These are phyloP conservation scores for Fusarium floridanum DNA, from an alignment of 2,329 filamentous ascomycete genomes.

Conservation along the genomic window DNA sequence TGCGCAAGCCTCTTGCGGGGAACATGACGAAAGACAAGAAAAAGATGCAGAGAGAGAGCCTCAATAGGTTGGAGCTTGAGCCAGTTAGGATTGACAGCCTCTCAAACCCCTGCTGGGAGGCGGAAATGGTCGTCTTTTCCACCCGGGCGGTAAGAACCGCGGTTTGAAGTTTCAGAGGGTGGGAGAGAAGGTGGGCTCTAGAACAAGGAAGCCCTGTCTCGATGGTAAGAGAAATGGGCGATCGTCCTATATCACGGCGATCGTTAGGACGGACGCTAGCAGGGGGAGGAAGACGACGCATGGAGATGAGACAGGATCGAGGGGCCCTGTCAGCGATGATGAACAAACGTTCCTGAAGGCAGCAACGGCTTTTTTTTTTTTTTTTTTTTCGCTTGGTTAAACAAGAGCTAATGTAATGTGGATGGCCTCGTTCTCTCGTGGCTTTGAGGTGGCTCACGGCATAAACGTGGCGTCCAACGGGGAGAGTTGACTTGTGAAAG, in stretches of 20 bases:
- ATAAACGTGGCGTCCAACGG: slow-evolving; percentile 12
- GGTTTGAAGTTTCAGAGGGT: not conserved
- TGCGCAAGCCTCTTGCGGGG: slow-evolving; percentile 33
- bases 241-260: slow-evolving; percentile 36
- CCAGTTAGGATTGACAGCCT: not conserved
- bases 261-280: slow-evolving; percentile 34
- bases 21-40: slow-evolving; percentile 41
- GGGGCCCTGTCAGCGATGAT: slow-evolving; percentile 14
- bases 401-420: not conserved
- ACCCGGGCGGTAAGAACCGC: not conserved
- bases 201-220: not conserved
- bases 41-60: not conserved
- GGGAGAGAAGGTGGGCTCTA: not conserved
- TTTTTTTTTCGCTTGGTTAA: not conserved
- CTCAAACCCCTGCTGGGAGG: not conserved
- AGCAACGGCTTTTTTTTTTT: not conserved
- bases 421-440: slow-evolving; percentile 3
- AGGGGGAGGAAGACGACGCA: slow-evolving; percentile 9
- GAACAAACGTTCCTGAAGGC: slow-evolving; percentile 11
- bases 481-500: slow-evolving; percentile 17
- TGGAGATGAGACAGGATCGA: slow-evolving; percentile 20
- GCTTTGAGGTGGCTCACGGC: not conserved
- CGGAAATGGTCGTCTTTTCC: not conserved
- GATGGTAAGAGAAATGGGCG: slow-evolving; percentile 3
- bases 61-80: not conserved